phyloP scores from a whole-genome alignment of 208 protist species.

The Crithidia sp. region DNA sequence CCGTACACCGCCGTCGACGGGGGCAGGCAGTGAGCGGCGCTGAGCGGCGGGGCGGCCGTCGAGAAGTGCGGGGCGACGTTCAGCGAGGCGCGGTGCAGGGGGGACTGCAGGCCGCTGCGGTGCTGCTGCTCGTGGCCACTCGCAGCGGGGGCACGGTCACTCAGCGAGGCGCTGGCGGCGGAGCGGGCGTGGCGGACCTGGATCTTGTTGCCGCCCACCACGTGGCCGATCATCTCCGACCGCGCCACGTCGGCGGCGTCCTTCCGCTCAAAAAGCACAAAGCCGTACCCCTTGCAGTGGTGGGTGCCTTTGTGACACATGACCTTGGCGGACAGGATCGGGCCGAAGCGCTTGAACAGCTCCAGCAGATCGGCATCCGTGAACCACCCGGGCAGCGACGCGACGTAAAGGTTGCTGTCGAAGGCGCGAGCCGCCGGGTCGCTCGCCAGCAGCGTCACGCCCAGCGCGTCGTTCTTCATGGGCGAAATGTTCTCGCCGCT shows the following conservation, averaged over 20 bases:
- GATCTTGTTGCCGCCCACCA: slow-evolving; percentile 63
- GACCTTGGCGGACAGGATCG: slow-evolving; percentile 67
- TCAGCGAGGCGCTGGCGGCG: slow-evolving; percentile 39
- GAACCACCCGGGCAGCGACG: slow-evolving; percentile 57
- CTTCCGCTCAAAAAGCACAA: slow-evolving; percentile 71
- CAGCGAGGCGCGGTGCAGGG: slow-evolving; percentile 9
- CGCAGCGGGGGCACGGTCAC: not conserved
- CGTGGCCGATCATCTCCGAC: slow-evolving; percentile 60
- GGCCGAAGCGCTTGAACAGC: slow-evolving; percentile 69
- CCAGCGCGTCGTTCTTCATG: slow-evolving; percentile 33
- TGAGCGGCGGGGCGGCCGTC: slow-evolving; percentile 1
- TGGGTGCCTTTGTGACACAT: slow-evolving; percentile 71
- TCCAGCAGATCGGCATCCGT: slow-evolving; percentile 56
- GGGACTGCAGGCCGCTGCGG: slow-evolving; percentile 18
- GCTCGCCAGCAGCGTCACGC: slow-evolving; percentile 21
- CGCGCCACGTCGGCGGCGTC: slow-evolving; percentile 58
- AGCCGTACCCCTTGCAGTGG: slow-evolving; percentile 78
- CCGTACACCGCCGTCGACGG: too few relatives aligned
- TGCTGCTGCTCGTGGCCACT: slow-evolving; percentile 1
- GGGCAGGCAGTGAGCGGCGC: too few relatives aligned
- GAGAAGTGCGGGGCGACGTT: slow-evolving; percentile 26
- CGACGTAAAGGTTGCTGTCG: slow-evolving; percentile 79
- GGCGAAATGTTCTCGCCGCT: slow-evolving; percentile 29
- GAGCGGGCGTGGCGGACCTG: slow-evolving; percentile 65
- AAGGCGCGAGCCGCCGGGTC: slow-evolving; percentile 22